Evolutionary conservation across 2,329 filamentous ascomycete genomes (phyloP), one percentile per base, ranked within the genome.

Genomic region (Botrytis squamosa): DNA sequence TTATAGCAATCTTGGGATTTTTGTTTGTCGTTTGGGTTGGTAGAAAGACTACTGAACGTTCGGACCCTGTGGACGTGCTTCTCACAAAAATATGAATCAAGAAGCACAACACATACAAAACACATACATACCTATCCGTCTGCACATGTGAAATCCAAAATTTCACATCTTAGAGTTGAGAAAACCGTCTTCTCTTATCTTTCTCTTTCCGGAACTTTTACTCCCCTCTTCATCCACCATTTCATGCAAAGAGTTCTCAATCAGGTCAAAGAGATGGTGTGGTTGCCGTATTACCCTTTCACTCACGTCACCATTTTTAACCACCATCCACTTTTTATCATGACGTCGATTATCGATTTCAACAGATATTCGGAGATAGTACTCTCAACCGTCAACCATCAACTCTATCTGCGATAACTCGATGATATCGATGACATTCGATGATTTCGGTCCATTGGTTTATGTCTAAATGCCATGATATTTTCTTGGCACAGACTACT

Each of bases 291-390:
- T 16, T 29, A 68, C 25, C 25, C 33, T 10, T 29, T 57, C 46
- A 33, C 46, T 68, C 65, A 68, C 65, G 46, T 68, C 65, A 68
- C 46, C 20, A n/a, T 18, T 42, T 29, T 29, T 68, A 29, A 40
- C 10, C 16, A 4, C 36, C 49, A 22, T 42, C 65, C 65, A 68
- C 46, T 42, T 68, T 67, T 68, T 29, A 55, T 57, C 49, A 68
- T 57, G 46, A 68, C 65, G 46, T 68, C 46, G 49, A 55, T 55
- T 22, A 7, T 55, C 46, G 16, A 68, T 68, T 55, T n/a, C 25
- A 42, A 22, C 7, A 1, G 18, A 22, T 29, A 12, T 68, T 68
- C 65, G 36, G 65, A 40, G 46, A 29, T 55, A 29, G 2, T 29
- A 22, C 33, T 40, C 22, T 36, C 65, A 38, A 55, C 29, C 46